Conservation (phyloP, 192 early-diverging fungal genomes). For the Chytriomyces sp. region DNA sequence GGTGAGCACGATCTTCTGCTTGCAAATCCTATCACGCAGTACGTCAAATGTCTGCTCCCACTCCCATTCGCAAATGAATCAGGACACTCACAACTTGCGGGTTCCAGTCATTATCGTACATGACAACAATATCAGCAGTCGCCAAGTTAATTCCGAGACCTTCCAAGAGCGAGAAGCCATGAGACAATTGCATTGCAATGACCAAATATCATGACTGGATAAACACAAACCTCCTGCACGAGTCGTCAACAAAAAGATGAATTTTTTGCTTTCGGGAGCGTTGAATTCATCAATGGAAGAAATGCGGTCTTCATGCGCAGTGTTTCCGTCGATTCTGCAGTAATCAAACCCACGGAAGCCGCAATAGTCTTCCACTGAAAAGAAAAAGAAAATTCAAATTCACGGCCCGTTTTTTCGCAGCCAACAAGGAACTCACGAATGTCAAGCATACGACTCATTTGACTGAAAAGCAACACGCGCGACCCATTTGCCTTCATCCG, state of each 20-base stretch:
- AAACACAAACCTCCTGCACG: constrained; percentile 76
- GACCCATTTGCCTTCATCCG: constrained; percentile 86
- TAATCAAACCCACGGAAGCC: constrained; percentile 88
- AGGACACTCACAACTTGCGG: constrained; percentile 48
- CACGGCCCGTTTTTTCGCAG: neutral
- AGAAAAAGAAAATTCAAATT: neutral
- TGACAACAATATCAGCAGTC: constrained; percentile 92
- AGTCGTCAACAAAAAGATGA: constrained; percentile 95
- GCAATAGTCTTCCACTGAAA: constrained; percentile 90
- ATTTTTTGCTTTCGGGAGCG: constrained; percentile 85
- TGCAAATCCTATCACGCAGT: constrained; percentile 37
- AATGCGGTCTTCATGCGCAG: constrained; percentile 92
- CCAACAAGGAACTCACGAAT: constrained; percentile 62
- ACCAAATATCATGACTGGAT: neutral
- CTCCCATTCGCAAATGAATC: neutral
- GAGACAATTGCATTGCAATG: neutral
- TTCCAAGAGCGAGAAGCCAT: constrained; percentile 7
- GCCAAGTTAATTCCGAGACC: constrained; percentile 96
- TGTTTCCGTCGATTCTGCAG: constrained; percentile 97
- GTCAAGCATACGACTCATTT: constrained; percentile 98
- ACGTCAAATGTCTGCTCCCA: neutral
- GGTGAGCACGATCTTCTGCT: constrained; percentile 97
- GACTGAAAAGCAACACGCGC: constrained; percentile 93
- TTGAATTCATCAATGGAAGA: constrained; percentile 94
- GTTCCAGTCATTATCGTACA: constrained; percentile 96